Percentiles rank a stretch among this genome's conserved stretches.
Conservation (phyloP, 352 stramenopile genomes). For the Pythium scleroteichum region DNA sequence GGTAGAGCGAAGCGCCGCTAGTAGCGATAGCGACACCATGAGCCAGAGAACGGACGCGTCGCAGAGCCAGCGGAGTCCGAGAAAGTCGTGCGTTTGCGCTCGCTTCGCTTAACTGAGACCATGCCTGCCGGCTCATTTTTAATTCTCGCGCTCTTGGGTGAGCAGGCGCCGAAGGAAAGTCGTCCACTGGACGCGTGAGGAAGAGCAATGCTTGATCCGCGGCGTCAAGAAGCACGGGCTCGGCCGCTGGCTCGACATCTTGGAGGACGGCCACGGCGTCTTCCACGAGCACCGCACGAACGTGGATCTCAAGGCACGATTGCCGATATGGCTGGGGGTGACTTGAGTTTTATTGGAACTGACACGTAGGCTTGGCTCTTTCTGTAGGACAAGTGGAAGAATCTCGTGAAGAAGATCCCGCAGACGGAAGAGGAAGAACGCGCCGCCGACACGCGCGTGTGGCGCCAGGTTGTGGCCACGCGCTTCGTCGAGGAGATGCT, state of each 20-base stretch:
- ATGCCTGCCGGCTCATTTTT: too few species aligned
- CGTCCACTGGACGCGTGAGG: constrained; percentile 41
- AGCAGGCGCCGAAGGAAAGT: neutral
- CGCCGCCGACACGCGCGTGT: neutral
- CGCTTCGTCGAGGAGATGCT: constrained; percentile 2
- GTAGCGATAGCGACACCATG: neutral
- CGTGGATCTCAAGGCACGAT: constrained; percentile 59
- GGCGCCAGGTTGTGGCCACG: constrained; percentile 6
- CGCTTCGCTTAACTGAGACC: too few species aligned
- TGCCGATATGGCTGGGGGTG: neutral
- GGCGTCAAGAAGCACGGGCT: constrained; percentile 44
- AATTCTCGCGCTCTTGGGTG: too few species aligned
- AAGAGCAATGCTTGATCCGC: constrained; percentile 41
- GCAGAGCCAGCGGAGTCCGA: neutral
- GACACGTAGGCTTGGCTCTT: too few species aligned
- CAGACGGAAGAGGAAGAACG: constrained; percentile 8
- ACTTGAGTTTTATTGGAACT: too few species aligned
- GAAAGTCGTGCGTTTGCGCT: too few species aligned
- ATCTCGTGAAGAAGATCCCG: constrained; percentile 8
- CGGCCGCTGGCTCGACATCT: constrained; percentile 53
- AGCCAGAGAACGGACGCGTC: neutral
- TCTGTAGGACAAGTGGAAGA: constrained; percentile 32
- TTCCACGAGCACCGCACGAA: constrained; percentile 58
- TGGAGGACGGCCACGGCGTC: constrained; percentile 34
- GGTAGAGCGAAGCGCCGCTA: neutral